phyloP scores from a whole-genome alignment of 352 stramenopile species.

The Peronospora destructor region DNA sequence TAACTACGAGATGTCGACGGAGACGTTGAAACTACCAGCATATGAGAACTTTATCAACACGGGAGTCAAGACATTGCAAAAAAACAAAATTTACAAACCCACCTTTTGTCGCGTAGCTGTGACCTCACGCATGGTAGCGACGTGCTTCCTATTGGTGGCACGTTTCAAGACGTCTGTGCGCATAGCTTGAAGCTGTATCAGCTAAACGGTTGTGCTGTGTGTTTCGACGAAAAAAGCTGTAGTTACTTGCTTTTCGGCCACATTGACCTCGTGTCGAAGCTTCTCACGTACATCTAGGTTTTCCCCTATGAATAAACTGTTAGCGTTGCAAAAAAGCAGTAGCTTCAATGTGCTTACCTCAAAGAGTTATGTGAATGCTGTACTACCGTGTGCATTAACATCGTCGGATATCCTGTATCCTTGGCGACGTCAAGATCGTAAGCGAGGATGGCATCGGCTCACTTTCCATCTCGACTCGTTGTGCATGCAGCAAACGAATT shows the following conservation, averaged over 20 bases:
- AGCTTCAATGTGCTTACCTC: too few relatives aligned
- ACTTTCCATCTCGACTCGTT: constrained; percentile 4
- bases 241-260: too few relatives aligned
- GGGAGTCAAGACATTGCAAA: not conserved
- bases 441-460: constrained; percentile 9
- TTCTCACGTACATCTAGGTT: too few relatives aligned
- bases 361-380: not conserved
- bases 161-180: not conserved
- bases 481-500: not conserved
- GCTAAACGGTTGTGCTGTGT: too few relatives aligned
- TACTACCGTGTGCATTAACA: not conserved
- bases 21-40: constrained; percentile 25
- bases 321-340: too few relatives aligned
- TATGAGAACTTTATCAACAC: not conserved
- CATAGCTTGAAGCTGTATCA: constrained; percentile 18
- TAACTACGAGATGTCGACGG: constrained; percentile 27
- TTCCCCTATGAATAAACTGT: too few relatives aligned
- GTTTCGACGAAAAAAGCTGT: too few relatives aligned
- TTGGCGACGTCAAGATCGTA: constrained; percentile 3
- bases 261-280: too few relatives aligned
- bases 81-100: not conserved
- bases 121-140: constrained; percentile 4
- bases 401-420: not conserved
- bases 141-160: constrained; percentile 1
- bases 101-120: constrained; percentile 14